Conservation (phyloP, 176 grass and related monocot species). For the Oryza officinalis region DNA sequence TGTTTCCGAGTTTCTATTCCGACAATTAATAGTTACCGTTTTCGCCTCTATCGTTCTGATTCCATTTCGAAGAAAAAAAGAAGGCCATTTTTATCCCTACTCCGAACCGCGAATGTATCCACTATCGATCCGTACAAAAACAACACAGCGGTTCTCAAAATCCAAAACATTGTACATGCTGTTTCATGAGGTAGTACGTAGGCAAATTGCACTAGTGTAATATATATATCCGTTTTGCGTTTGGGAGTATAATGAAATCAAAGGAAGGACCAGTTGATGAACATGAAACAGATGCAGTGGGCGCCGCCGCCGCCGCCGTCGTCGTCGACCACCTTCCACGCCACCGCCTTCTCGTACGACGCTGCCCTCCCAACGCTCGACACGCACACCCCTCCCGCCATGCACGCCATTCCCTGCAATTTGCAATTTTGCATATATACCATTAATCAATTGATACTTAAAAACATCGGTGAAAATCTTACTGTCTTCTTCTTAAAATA, state of each 20-base stretch:
- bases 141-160: neutral
- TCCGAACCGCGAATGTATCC: no score
- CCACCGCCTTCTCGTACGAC: conserved; percentile 65
- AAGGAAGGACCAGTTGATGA: conserved; percentile 70
- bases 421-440: no score
- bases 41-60: no score
- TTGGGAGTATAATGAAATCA: no score
- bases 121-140: neutral
- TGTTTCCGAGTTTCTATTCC: no score
- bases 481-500: no score
- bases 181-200: neutral
- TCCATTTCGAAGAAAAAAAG: no score
- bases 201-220: neutral
- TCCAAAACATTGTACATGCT: neutral
- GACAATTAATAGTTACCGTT: no score
- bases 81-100: no score
- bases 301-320: conserved; percentile 19
- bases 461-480: no score
- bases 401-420: conserved; percentile 60
- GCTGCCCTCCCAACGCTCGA: conserved; percentile 75
- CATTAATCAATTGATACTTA: no score
- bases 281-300: conserved; percentile 85
- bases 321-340: conserved; percentile 87
- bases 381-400: conserved; percentile 66
- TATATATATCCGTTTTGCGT: neutral